Evolutionary conservation across 1,284 basidiomycete species (phyloP).

Genomic region (Xerocomus amazonicus): DNA sequence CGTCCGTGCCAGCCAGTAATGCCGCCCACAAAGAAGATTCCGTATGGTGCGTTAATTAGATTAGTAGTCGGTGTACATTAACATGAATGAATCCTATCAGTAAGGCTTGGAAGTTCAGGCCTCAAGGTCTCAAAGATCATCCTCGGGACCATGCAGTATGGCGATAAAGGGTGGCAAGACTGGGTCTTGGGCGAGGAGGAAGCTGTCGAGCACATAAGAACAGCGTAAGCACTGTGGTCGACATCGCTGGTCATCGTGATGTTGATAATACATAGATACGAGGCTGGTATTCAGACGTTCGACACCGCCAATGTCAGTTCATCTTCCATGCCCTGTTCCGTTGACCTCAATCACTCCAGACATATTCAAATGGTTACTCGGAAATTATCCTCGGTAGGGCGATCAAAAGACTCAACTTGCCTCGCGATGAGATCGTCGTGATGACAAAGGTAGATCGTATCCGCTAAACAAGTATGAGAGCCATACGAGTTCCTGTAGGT

Average conservation of each 20-base stretch:
- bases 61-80: neutral
- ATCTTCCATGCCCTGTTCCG: neutral
- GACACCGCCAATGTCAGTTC: slow-evolving; percentile 55
- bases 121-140: slow-evolving; percentile 52
- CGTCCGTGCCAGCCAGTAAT: slow-evolving; percentile 10
- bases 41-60: slow-evolving; percentile 26
- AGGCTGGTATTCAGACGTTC: slow-evolving; percentile 65
- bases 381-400: slow-evolving; percentile 78
- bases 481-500: slow-evolving; percentile 27
- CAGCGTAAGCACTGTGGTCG: slow-evolving; percentile 37
- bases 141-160: slow-evolving; percentile 46
- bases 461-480: neutral
- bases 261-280: slow-evolving; percentile 39
- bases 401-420: slow-evolving; percentile 67
- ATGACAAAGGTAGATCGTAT: slow-evolving; percentile 60
- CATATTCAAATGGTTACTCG: slow-evolving; percentile 69
- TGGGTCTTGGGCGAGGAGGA: slow-evolving; percentile 62
- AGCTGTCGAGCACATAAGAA: slow-evolving; percentile 55
- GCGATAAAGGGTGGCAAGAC: slow-evolving; percentile 43
- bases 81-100: slow-evolving; percentile 28
- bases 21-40: slow-evolving; percentile 24
- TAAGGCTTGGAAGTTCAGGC: slow-evolving; percentile 47
- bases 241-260: neutral
- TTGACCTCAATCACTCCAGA: slow-evolving; percentile 28
- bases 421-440: slow-evolving; percentile 73